These are phyloP conservation scores for Calonectria multiphialidica DNA, from an alignment of 2,329 filamentous ascomycete genomes.

Conservation along the genomic window DNA sequence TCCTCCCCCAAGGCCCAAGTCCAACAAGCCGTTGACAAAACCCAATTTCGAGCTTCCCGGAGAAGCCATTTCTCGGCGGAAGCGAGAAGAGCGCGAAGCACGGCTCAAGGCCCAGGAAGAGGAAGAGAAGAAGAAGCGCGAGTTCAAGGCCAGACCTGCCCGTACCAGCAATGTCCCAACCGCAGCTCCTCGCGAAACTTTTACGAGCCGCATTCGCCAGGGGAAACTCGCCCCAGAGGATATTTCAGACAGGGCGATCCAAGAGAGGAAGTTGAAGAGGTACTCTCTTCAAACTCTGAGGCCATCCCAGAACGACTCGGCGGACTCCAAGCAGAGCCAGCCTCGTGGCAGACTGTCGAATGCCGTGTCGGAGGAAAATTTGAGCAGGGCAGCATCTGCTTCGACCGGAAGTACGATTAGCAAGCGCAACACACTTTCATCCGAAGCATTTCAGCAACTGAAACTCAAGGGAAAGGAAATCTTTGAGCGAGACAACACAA, in stretches of 20 bases:
- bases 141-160: conserved; percentile 73
- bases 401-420: conserved; percentile 58
- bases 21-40: conserved; percentile 63
- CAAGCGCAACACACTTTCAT: conserved; percentile 62
- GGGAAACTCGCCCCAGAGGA: conserved; percentile 52
- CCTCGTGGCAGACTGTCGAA: conserved; percentile 45
- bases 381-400: conserved; percentile 57
- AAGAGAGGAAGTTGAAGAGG: conserved; percentile 39
- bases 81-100: conserved; percentile 68
- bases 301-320: conserved; percentile 15
- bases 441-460: conserved; percentile 64
- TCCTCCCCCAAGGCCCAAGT: conserved; percentile 60
- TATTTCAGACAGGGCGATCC: conserved; percentile 31
- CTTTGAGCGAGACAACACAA: conserved; percentile 62
- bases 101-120: conserved; percentile 69
- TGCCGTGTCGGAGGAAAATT: conserved; percentile 35
- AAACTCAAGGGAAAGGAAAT: conserved; percentile 66
- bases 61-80: conserved; percentile 68
- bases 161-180: conserved; percentile 57
- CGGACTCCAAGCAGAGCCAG: conserved; percentile 29
- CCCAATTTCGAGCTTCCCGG: conserved; percentile 73
- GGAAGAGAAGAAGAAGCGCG: conserved; percentile 69
- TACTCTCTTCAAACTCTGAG: conserved; percentile 34
- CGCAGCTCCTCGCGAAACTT: conserved; percentile 66
- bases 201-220: conserved; percentile 68